Percentiles rank a stretch among this genome's conserved stretches.
These are phyloP conservation scores for Apiospora aurea DNA, from an alignment of 2,329 filamentous ascomycete species.

Conservation along the genomic window DNA sequence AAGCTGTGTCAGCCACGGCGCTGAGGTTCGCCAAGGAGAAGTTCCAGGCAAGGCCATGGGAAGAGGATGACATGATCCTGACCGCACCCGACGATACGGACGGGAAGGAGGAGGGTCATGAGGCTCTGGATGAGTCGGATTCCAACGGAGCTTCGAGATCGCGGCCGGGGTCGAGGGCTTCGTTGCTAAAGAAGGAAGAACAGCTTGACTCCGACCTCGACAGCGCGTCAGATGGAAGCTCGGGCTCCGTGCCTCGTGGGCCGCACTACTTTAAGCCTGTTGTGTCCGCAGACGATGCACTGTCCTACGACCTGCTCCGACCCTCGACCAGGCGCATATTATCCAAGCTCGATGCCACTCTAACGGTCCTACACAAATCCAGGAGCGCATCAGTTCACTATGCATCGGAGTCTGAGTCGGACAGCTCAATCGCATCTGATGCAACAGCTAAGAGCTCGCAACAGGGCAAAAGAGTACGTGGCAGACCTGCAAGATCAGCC, in stretches of 20 bases:
- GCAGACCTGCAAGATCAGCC: slow-evolving; percentile 30
- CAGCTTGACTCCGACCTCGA: slow-evolving; percentile 28
- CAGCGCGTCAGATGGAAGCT: not conserved
- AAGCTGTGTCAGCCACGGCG: slow-evolving; percentile 72
- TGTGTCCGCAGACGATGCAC: slow-evolving; percentile 74
- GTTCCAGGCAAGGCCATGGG: slow-evolving; percentile 54
- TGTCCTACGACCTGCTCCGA: slow-evolving; percentile 68
- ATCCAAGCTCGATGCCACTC: slow-evolving; percentile 70
- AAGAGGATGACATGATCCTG: slow-evolving; percentile 27
- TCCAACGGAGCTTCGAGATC: slow-evolving; percentile 29
- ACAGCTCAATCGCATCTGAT: slow-evolving; percentile 35
- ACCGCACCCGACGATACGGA: slow-evolving; percentile 22
- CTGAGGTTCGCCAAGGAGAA: slow-evolving; percentile 72
- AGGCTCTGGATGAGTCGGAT: slow-evolving; percentile 30
- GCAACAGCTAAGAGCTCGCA: slow-evolving; percentile 27
- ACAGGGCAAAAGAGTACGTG: slow-evolving; percentile 26
- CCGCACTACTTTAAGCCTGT: slow-evolving; percentile 51
- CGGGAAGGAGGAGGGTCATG: slow-evolving; percentile 29
- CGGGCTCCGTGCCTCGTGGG: slow-evolving; percentile 12
- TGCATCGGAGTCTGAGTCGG: slow-evolving; percentile 40
- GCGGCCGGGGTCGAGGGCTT: slow-evolving; percentile 29
- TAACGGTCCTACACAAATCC: slow-evolving; percentile 74
- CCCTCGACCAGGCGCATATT: slow-evolving; percentile 77
- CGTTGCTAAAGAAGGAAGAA: slow-evolving; percentile 26
- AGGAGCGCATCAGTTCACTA: slow-evolving; percentile 58